These are phyloP conservation scores for Musa itinerans DNA, from an alignment of 176 grass and related monocot species.

Conservation along the genomic window DNA sequence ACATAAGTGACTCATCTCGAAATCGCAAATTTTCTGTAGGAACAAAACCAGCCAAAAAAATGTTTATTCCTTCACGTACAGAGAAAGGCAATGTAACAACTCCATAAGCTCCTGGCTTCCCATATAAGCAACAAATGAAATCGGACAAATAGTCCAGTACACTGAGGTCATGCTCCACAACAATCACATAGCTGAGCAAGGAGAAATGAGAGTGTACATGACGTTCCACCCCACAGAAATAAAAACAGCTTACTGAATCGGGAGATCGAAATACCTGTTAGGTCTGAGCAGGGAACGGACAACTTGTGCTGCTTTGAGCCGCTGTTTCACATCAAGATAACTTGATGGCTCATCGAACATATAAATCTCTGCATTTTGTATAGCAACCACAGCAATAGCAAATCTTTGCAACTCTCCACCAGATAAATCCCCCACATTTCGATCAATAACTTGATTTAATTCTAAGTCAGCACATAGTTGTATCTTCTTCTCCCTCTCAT, in stretches of 20 bases:
- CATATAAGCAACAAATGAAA: slow-evolving; percentile 93
- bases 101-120: slow-evolving; percentile 83
- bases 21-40: slow-evolving; percentile 80
- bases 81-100: slow-evolving; percentile 69
- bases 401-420: slow-evolving; percentile 82
- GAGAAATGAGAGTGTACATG: not conserved
- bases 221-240: not conserved
- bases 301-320: slow-evolving; percentile 78
- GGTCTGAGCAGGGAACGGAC: slow-evolving; percentile 60
- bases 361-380: slow-evolving; percentile 78
- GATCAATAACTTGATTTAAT: slow-evolving; percentile 55
- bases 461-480: slow-evolving; percentile 43
- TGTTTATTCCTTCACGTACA: slow-evolving; percentile 69
- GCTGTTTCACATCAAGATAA: slow-evolving; percentile 90
- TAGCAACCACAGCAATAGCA: slow-evolving; percentile 76
- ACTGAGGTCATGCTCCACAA: slow-evolving; percentile 84
- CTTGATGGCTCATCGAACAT: slow-evolving; percentile 89
- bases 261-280: slow-evolving; percentile 47
- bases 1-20: slow-evolving; percentile 58
- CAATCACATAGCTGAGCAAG: slow-evolving; percentile 59
- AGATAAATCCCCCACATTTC: slow-evolving; percentile 61
- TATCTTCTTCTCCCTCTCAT: slow-evolving; percentile 45
- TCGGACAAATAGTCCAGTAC: slow-evolving; percentile 89
- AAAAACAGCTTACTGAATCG: not conserved
- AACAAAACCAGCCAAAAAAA: slow-evolving; percentile 64